Evolutionary conservation across 441 rosid genomes (phyloP).

Genomic region (Populus hybrid): DNA sequence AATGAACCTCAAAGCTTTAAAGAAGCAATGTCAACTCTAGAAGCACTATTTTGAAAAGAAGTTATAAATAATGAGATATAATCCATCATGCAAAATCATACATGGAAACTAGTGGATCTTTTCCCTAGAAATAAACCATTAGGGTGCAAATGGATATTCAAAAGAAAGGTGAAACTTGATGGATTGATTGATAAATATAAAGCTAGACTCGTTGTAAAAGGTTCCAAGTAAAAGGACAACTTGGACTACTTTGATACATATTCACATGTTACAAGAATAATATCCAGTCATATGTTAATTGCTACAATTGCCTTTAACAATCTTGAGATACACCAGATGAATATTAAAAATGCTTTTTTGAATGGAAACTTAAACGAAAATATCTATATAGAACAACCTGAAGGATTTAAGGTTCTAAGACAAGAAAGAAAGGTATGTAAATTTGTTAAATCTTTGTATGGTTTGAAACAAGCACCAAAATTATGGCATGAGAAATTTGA

Average conservation of each 20-base stretch:
- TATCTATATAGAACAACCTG: neutral
- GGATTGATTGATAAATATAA: slow-evolving; percentile 5
- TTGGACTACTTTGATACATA: slow-evolving; percentile 3
- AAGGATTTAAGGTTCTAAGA: neutral
- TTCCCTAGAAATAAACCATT: neutral
- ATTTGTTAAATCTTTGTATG: neutral
- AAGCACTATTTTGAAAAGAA: neutral
- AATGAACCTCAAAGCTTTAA: slow-evolving; percentile 4
- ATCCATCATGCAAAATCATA: slow-evolving; percentile 1
- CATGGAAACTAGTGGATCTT: neutral
- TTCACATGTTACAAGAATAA: neutral
- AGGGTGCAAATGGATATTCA: neutral
- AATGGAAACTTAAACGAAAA: too few species aligned
- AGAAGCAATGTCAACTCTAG: neutral
- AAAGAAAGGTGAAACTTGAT: neutral
- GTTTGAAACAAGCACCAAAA: neutral
- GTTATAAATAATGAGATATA: too few species aligned
- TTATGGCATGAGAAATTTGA: neutral
- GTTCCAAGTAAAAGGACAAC: neutral
- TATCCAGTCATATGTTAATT: neutral
- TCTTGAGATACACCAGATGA: neutral
- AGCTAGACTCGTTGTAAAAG: neutral
- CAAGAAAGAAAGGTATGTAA: neutral
- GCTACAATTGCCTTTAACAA: neutral
- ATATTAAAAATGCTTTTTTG: too few species aligned